Conservation (phyloP, 2,329 filamentous ascomycete species). For the Seiridium unicorne region DNA sequence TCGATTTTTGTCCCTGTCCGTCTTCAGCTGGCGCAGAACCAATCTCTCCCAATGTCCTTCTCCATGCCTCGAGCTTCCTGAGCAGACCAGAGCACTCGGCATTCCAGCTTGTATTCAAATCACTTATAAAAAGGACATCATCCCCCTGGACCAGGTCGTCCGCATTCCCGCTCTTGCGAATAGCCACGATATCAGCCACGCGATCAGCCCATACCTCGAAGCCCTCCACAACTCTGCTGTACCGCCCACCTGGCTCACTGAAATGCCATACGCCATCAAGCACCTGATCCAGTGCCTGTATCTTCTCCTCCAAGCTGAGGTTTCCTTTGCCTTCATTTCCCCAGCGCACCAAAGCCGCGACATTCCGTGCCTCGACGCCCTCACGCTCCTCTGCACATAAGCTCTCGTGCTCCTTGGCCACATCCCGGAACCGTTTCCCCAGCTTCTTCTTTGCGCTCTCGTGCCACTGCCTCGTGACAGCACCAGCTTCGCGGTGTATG, state of each 20-base stretch:
- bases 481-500: slow-evolving; percentile 53
- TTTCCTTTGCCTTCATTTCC: slow-evolving; percentile 27
- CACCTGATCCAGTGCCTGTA: slow-evolving; percentile 57
- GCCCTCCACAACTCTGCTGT: slow-evolving; percentile 49
- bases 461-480: slow-evolving; percentile 49
- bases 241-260: slow-evolving; percentile 54
- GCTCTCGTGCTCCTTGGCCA: slow-evolving; percentile 32
- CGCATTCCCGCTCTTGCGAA: slow-evolving; percentile 30
- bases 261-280: slow-evolving; percentile 57
- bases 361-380: slow-evolving; percentile 49
- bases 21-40: slow-evolving; percentile 19
- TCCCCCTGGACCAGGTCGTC: slow-evolving; percentile 30
- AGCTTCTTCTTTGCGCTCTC: slow-evolving; percentile 52
- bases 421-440: slow-evolving; percentile 39
- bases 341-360: slow-evolving; percentile 53
- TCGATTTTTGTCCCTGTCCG: slow-evolving; percentile 13
- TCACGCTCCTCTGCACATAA: slow-evolving; percentile 37
- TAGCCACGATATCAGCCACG: slow-evolving; percentile 45
- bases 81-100: slow-evolving; percentile 53
- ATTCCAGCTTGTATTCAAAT: slow-evolving; percentile 57
- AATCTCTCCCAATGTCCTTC: slow-evolving; percentile 45
- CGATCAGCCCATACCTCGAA: slow-evolving; percentile 60
- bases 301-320: slow-evolving; percentile 48
- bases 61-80: slow-evolving; percentile 55
- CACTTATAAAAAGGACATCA: slow-evolving; percentile 48